Conservation (phyloP, 441 rosid species). For the Brassica hybrid region DNA sequence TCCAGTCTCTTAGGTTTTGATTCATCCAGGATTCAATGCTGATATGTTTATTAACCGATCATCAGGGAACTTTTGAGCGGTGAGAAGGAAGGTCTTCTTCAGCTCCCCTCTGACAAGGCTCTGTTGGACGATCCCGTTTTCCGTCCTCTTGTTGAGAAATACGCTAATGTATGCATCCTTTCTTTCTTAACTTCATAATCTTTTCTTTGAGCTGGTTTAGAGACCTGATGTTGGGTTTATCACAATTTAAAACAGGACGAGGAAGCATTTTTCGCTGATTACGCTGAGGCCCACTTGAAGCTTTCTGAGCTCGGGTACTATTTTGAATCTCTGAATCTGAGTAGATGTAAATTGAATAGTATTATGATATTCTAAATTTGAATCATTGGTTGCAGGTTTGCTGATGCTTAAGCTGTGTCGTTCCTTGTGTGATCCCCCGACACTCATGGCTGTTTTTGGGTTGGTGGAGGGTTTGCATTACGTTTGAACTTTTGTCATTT, state of each 20-base stretch:
- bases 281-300: slow-evolving; percentile 76
- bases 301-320: slow-evolving; percentile 95
- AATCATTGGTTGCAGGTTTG: slow-evolving; percentile 39
- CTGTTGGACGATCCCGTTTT: slow-evolving; percentile 77
- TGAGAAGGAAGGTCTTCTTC: slow-evolving; percentile 83
- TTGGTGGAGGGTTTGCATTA: slow-evolving; percentile 3
- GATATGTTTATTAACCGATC: not conserved
- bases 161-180: slow-evolving; percentile 61
- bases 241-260: slow-evolving; percentile 63
- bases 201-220: not conserved
- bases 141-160: slow-evolving; percentile 88
- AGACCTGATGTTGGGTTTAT: not conserved
- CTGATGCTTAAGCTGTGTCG: slow-evolving; percentile 38
- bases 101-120: slow-evolving; percentile 78
- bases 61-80: slow-evolving; percentile 83
- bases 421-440: not conserved
- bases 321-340: not conserved
- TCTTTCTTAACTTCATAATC: not conserved
- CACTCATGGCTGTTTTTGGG: slow-evolving; percentile 23
- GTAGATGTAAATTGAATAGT: not conserved
- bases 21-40: not conserved
- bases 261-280: slow-evolving; percentile 88
- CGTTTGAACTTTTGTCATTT: slow-evolving; percentile 38
- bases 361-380: not conserved
- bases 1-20: not conserved